These are phyloP conservation scores for Closterium sp. DNA, from an alignment of 139 green algal genomes.

Conservation along the genomic window DNA sequence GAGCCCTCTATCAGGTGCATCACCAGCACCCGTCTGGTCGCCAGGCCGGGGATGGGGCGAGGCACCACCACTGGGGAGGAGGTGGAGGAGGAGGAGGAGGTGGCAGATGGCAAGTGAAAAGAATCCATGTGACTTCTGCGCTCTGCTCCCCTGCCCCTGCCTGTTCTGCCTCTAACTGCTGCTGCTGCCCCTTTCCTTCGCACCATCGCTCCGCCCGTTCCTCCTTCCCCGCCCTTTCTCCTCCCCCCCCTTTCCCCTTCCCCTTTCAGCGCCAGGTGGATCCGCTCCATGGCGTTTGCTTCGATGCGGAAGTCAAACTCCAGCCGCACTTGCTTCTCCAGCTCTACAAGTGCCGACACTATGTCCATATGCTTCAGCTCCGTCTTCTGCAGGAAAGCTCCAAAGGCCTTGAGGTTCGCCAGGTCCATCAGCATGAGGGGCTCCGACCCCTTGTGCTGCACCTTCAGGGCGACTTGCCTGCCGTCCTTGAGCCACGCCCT, in stretches of 20 bases:
- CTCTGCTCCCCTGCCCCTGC: neutral
- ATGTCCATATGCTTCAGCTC: constrained; percentile 45
- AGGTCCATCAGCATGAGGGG: constrained; percentile 49
- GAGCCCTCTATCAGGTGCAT: constrained; percentile 87
- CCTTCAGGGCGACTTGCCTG: constrained; percentile 10
- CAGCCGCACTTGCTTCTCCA: constrained; percentile 48
- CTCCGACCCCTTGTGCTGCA: constrained; percentile 38
- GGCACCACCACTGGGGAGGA: constrained; percentile 40
- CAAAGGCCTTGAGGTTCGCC: constrained; percentile 35
- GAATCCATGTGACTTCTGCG: neutral
- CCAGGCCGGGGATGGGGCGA: constrained; percentile 20
- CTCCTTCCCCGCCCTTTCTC: neutral
- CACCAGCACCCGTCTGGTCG: constrained; percentile 64
- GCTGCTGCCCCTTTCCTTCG: neutral
- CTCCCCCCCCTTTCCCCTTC: no score
- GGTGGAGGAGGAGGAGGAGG: neutral
- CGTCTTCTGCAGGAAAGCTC: constrained; percentile 39
- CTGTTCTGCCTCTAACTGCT: neutral
- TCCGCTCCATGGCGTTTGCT: constrained; percentile 31
- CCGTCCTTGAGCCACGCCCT: neutral
- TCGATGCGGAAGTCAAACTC: constrained; percentile 53
- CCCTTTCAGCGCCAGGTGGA: constrained; percentile 23
- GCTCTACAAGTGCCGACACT: constrained; percentile 36
- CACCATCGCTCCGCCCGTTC: neutral
- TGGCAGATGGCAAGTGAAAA: neutral